A percentile compares a stretch with the other conserved stretches of the same genome.
These are phyloP conservation scores for Pythium utonaiense DNA, from an alignment of 352 stramenopile genomes.

Conservation along the genomic window DNA sequence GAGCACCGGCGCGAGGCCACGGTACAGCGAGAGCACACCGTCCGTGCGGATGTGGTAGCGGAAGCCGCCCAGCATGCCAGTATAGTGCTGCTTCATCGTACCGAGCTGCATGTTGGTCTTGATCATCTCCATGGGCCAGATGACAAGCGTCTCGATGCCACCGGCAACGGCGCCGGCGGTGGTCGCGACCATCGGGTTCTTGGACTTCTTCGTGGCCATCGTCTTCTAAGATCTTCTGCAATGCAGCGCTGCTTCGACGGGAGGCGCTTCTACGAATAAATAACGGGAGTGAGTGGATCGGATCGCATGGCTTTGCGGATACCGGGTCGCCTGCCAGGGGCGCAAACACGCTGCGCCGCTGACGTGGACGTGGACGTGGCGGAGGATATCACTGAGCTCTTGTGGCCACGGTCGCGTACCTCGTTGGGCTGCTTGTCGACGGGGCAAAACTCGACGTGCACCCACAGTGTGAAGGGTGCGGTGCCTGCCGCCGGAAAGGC, in stretches of 20 bases:
- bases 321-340: not conserved
- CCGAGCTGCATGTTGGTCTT: slow-evolving; percentile 93
- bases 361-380: not conserved
- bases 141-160: slow-evolving; percentile 84
- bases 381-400: not conserved
- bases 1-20: slow-evolving; percentile 92
- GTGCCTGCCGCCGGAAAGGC: not conserved
- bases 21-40: slow-evolving; percentile 85
- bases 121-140: slow-evolving; percentile 94
- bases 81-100: slow-evolving; percentile 76
- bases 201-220: slow-evolving; percentile 52
- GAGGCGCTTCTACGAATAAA: slow-evolving; percentile 2
- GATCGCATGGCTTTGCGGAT: not conserved
- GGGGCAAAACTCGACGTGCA: slow-evolving; percentile 3
- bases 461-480: not conserved
- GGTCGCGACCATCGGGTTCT: slow-evolving; percentile 79
- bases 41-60: slow-evolving; percentile 67
- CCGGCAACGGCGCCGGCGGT: slow-evolving; percentile 84
- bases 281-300: slow-evolving; percentile 23
- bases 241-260: not conserved
- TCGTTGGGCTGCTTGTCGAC: not conserved
- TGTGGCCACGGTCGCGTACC: no score
- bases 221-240: not conserved
- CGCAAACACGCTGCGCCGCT: not conserved
- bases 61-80: slow-evolving; percentile 68